These are phyloP conservation scores for Polytrichum formosum DNA, from an alignment of 225 moss, liverwort and hornwort genomes.

Conservation along the genomic window DNA sequence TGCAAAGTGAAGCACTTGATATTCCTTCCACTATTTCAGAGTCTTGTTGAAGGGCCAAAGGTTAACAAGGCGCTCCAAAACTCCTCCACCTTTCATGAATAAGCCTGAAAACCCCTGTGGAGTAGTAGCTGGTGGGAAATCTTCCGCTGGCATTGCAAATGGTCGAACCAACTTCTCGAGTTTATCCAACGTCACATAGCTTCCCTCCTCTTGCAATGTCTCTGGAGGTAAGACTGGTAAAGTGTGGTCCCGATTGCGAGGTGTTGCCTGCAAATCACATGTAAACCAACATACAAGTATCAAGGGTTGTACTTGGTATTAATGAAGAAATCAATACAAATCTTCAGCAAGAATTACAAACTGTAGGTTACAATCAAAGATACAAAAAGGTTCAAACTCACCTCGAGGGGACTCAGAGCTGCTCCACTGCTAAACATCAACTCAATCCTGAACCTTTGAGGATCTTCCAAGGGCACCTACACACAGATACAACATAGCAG, in stretches of 20 bases:
- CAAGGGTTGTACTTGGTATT: too few relatives aligned
- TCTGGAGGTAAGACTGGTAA: constrained; percentile 85
- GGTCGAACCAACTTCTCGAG: constrained; percentile 93
- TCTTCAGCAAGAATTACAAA: too few relatives aligned
- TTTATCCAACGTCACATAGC: constrained; percentile 82
- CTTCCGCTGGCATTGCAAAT: constrained; percentile 99
- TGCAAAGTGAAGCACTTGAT: not conserved
- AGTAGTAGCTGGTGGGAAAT: constrained; percentile 95
- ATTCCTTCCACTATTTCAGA: constrained; percentile 17
- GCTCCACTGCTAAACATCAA: constrained; percentile 98
- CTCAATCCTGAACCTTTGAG: constrained; percentile 93
- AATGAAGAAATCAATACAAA: too few relatives aligned
- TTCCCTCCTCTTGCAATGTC: constrained; percentile 83
- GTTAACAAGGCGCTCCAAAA: constrained; percentile 97
- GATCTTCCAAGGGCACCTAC: constrained; percentile 89
- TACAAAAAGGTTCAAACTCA: constrained; percentile 7
- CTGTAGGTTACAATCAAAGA: too few relatives aligned
- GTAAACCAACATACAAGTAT: too few relatives aligned
- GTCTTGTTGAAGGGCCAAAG: constrained; percentile 97
- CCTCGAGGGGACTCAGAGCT: constrained; percentile 95
- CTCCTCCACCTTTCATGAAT: constrained; percentile 99
- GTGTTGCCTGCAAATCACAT: constrained; percentile 63
- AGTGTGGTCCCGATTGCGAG: constrained; percentile 90
- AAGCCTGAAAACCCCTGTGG: constrained; percentile 98
- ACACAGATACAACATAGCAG: constrained; percentile 3